A percentile compares a stretch with the other conserved stretches of the same genome.
These are phyloP conservation scores for Xylaria digitata DNA, from an alignment of 2,329 filamentous ascomycete species.

Conservation along the genomic window DNA sequence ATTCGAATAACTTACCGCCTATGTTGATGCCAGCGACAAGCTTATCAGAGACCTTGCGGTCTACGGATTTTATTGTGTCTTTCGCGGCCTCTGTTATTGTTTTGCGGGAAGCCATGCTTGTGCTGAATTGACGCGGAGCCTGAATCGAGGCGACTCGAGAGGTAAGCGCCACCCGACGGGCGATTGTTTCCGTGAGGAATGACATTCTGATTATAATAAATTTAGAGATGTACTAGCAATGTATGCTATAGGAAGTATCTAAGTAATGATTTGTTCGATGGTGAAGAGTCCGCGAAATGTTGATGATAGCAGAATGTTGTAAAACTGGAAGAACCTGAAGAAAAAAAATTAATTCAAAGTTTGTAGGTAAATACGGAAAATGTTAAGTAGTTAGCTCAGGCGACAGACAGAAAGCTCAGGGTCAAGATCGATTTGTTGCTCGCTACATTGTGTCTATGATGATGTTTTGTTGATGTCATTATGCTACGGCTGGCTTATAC, in stretches of 20 bases:
- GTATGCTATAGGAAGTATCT: neutral
- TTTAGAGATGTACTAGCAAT: neutral
- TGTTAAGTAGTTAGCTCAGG: neutral
- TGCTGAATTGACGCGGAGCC: constrained; percentile 63
- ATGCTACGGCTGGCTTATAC: neutral
- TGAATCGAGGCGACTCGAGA: constrained; percentile 54
- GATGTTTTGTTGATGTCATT: constrained; percentile 36
- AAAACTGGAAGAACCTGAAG: neutral
- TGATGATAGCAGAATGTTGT: neutral
- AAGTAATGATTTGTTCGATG: neutral
- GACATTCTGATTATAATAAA: constrained; percentile 57
- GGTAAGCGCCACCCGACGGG: constrained; percentile 57
- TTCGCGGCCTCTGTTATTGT: constrained; percentile 66
- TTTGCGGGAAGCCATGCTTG: constrained; percentile 59
- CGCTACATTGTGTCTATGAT: constrained; percentile 7
- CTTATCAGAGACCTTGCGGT: constrained; percentile 70
- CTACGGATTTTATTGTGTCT: constrained; percentile 68
- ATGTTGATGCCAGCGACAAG: constrained; percentile 70
- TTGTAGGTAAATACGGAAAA: constrained; percentile 2
- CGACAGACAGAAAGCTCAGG: neutral
- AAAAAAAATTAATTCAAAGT: neutral
- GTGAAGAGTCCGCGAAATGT: neutral
- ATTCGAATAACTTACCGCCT: constrained; percentile 60
- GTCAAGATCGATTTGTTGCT: neutral
- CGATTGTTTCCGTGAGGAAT: constrained; percentile 60